Conservation (phyloP, 1,139 yeast genomes). For the Lodderomyces orthopsilosis region DNA sequence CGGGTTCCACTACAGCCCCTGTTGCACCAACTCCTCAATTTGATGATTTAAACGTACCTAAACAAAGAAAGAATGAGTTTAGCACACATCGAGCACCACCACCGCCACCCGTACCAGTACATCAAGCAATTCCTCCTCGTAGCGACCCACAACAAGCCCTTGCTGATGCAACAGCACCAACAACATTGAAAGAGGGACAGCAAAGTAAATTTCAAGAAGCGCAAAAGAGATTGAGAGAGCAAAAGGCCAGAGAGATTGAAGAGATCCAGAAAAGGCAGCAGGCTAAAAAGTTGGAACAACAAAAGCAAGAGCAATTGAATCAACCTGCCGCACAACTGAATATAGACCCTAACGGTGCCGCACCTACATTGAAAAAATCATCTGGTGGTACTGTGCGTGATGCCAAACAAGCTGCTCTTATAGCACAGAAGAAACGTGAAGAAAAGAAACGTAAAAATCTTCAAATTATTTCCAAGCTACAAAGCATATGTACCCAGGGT, state of each 20-base stretch:
- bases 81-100: constrained; percentile 36
- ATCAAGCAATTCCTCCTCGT: constrained; percentile 13
- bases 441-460: constrained; percentile 66
- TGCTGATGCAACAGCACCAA: constrained; percentile 13
- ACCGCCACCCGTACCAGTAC: constrained; percentile 25
- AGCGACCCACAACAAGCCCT: constrained; percentile 15
- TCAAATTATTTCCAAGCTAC: constrained; percentile 67
- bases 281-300: constrained; percentile 13
- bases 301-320: constrained; percentile 11
- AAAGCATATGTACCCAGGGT: constrained; percentile 78
- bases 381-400: constrained; percentile 41
- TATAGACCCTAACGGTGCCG: neutral
- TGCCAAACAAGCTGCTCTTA: constrained; percentile 54
- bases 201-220: constrained; percentile 13
- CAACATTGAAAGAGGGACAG: constrained; percentile 9
- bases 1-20: constrained; percentile 44
- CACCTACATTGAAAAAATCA: constrained; percentile 5
- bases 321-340: constrained; percentile 3
- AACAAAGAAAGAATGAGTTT: constrained; percentile 26
- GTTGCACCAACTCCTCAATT: constrained; percentile 32
- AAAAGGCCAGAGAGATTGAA: constrained; percentile 11
- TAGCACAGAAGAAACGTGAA: constrained; percentile 70
- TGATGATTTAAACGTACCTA: constrained; percentile 15
- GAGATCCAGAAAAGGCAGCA: constrained; percentile 10
- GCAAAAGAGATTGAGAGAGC: constrained; percentile 13